These are phyloP conservation scores for Nakazawaea siamensis DNA, from an alignment of 805 yeast genomes.

Conservation along the genomic window DNA sequence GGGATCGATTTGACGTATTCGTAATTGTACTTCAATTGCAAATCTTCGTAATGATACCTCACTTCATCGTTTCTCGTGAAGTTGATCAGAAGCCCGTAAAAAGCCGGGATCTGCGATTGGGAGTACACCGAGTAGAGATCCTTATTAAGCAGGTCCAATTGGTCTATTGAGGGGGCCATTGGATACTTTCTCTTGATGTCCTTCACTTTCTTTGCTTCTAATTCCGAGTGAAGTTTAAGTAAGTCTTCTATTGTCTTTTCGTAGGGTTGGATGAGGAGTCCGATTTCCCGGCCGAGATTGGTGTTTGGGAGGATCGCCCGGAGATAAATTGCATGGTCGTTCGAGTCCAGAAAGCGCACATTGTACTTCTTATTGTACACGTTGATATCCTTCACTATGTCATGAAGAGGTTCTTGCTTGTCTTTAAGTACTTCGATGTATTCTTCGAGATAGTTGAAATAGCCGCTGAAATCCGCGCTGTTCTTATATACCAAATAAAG, in stretches of 20 bases:
- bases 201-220: slow-evolving; percentile 35
- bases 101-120: slow-evolving; percentile 40
- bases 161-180: slow-evolving; percentile 31
- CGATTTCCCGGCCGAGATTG: slow-evolving; percentile 42
- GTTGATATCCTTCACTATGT: slow-evolving; percentile 37
- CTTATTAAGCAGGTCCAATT: slow-evolving; percentile 27
- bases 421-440: slow-evolving; percentile 24
- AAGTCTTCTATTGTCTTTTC: slow-evolving; percentile 33
- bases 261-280: slow-evolving; percentile 34
- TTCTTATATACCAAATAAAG: slow-evolving; percentile 37
- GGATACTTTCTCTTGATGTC: slow-evolving; percentile 39
- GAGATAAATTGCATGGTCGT: slow-evolving; percentile 33
- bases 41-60: slow-evolving; percentile 54
- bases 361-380: slow-evolving; percentile 32
- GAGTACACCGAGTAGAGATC: slow-evolving; percentile 39
- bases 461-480: slow-evolving; percentile 29
- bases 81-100: slow-evolving; percentile 52
- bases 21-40: slow-evolving; percentile 48
- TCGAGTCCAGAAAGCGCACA: slow-evolving; percentile 17
- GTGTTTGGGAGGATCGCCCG: slow-evolving; percentile 48
- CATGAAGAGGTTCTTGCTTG: slow-evolving; percentile 38
- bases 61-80: slow-evolving; percentile 43
- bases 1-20: slow-evolving; percentile 49
- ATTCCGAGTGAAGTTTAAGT: slow-evolving; percentile 28
- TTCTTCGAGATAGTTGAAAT: slow-evolving; percentile 40